Conservation (phyloP, 192 early-diverging fungal genomes). For the Geranomyces variabilis region DNA sequence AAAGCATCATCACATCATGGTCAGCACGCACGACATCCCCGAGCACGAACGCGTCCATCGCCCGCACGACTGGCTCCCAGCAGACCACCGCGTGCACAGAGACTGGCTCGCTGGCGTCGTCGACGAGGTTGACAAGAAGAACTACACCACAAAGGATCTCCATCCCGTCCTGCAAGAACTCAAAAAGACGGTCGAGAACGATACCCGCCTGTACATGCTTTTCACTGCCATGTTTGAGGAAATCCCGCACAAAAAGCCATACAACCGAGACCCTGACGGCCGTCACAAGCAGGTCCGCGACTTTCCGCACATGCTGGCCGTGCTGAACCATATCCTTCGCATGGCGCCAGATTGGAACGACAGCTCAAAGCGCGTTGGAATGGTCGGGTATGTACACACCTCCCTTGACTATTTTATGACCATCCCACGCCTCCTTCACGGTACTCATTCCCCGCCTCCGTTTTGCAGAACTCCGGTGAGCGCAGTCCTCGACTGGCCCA, state of each 20-base stretch:
- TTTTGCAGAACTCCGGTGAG: background rate
- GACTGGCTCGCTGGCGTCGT: constrained; percentile 20
- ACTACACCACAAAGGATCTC: background rate
- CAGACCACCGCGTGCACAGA: constrained; percentile 25
- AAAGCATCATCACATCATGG: constrained; percentile 16
- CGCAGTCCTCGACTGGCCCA: constrained; percentile 30
- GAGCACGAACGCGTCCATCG: constrained; percentile 1
- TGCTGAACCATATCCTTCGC: constrained; percentile 32
- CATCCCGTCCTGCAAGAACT: constrained; percentile 25
- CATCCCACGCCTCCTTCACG: no score
- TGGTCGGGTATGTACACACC: constrained; percentile 15
- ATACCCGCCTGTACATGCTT: constrained; percentile 24
- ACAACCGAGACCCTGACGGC: constrained; percentile 19
- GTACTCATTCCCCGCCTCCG: no score
- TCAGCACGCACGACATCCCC: background rate
- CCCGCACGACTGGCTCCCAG: constrained; percentile 21
- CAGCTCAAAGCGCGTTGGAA: constrained; percentile 12
- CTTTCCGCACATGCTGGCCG: constrained; percentile 22
- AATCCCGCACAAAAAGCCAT: constrained; percentile 21
- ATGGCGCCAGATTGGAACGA: constrained; percentile 31
- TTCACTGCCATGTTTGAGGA: constrained; percentile 31
- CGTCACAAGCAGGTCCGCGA: constrained; percentile 26
- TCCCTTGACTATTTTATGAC: no score
- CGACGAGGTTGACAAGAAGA: constrained; percentile 23
- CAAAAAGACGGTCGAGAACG: constrained; percentile 14